Percentiles rank a stretch among this genome's conserved stretches.
Evolutionary conservation across 768 basidiomycete species (phyloP).

Genomic region (Russula abietina): DNA sequence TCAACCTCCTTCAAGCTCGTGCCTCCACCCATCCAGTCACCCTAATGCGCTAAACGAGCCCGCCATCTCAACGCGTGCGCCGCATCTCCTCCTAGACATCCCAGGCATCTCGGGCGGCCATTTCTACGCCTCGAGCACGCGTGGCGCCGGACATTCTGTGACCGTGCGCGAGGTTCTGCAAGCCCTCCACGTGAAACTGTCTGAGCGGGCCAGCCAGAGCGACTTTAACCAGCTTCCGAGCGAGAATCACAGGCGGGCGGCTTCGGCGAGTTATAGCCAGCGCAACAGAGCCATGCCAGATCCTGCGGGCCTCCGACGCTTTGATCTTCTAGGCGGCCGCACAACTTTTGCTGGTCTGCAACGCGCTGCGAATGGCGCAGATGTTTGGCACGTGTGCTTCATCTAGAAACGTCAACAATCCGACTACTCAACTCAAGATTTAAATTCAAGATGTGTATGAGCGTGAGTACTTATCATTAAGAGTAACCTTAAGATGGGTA

Average conservation of each 20-base stretch:
- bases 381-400: slow-evolving; percentile 19
- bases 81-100: slow-evolving; percentile 17
- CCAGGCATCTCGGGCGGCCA: slow-evolving; percentile 13
- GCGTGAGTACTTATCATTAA: slow-evolving; percentile 8
- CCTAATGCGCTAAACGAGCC: slow-evolving; percentile 17
- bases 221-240: slow-evolving; percentile 15
- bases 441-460: not conserved
- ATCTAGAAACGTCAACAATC: not conserved
- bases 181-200: slow-evolving; percentile 16
- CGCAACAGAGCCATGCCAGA: slow-evolving; percentile 19
- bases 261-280: slow-evolving; percentile 12
- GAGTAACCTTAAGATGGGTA: slow-evolving; percentile 1
- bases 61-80: slow-evolving; percentile 15
- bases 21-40: slow-evolving; percentile 18
- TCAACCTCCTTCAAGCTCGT: slow-evolving; percentile 8
- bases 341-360: slow-evolving; percentile 21
- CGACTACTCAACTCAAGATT: not conserved
- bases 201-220: slow-evolving; percentile 12
- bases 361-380: slow-evolving; percentile 18
- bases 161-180: slow-evolving; percentile 22
- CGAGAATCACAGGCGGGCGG: slow-evolving; percentile 13
- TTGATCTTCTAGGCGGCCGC: slow-evolving; percentile 20
- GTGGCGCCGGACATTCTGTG: slow-evolving; percentile 4
- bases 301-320: slow-evolving; percentile 17
- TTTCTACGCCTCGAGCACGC: slow-evolving; percentile 16